Evolutionary conservation across 768 basidiomycete species (phyloP), one percentile per base, ranked within the genome.

Genomic region (Suillus subluteus): DNA sequence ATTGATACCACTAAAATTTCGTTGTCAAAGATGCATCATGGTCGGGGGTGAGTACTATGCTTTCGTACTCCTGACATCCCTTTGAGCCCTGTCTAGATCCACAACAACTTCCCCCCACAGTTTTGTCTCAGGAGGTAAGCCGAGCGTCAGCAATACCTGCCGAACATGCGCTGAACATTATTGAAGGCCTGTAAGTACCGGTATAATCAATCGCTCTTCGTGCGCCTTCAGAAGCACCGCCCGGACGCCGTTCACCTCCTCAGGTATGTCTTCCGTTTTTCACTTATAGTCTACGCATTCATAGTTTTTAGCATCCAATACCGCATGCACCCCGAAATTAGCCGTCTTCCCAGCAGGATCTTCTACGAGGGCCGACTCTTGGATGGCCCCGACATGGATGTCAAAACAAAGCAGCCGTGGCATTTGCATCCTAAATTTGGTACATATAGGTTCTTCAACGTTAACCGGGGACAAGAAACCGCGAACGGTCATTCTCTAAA

Each of bases 251-350:
- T 97, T 48, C 95, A 98, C 78, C 83, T 99, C 1, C 79, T 99
- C 56, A 97, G 94, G 96, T 93, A 70, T 66, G 37, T 6, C n/a
- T 4, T 12, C 58, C 58, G 11, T 46, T 16, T 64, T 40, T 62
- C 43, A 23, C 37, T 64, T 30, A 15, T 66, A 50, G 13, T 6
- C 16, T 11, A 61, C 30, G 38, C 67, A 62, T 37, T 59, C 61
- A 55, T 26, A 30, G 54, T 30, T 67, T 40, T 66, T 66, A 98
- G 97, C 71, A 99, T 99, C 50, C 98, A 99, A 80, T 99, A 99
- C 75, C 96, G 98, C 70, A 99, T 99, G 98, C 96, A 99, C 74
- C 97, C 97, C 2, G 90, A 94, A 62, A 98, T 99, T 74, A 97
- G 95, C 68, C 82, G 82, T 62, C 85, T 99, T 21, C 98, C 98